A percentile compares a stretch with the other conserved stretches of the same genome.
Evolutionary conservation across 805 yeast species (phyloP).

Genomic region (Suhomyces faveliae): DNA sequence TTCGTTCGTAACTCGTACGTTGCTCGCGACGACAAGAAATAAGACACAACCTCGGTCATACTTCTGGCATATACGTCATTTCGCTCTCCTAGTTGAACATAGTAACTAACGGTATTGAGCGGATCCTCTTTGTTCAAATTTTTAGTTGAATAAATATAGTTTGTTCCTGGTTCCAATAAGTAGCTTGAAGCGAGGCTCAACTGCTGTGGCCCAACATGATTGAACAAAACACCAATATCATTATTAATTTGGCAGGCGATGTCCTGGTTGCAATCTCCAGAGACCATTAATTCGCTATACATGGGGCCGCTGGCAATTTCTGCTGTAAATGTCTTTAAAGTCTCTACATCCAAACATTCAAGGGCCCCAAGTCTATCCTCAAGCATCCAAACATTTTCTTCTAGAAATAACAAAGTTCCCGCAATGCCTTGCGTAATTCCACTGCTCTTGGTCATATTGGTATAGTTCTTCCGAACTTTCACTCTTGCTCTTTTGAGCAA

Average conservation of each 20-base stretch:
- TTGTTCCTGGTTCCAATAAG: conserved; percentile 11
- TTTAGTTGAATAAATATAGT: conserved; percentile 26
- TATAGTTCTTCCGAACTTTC: conserved; percentile 47
- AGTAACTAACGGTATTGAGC: conserved; percentile 51
- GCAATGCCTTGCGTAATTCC: conserved; percentile 50
- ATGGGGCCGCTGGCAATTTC: conserved; percentile 18
- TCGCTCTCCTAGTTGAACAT: conserved; percentile 56
- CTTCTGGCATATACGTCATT: conserved; percentile 31
- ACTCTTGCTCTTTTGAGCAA: conserved; percentile 47
- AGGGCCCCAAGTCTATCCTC: conserved; percentile 56
- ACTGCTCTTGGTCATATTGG: conserved; percentile 38
- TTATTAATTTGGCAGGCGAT: conserved; percentile 18
- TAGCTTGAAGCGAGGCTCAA: conserved; percentile 37
- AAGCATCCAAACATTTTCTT: conserved; percentile 53
- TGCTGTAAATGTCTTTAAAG: conserved; percentile 26
- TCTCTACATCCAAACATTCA: conserved; percentile 45
- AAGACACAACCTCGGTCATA: conserved; percentile 47
- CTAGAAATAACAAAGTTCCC: conserved; percentile 52
- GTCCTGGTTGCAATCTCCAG: conserved; percentile 44
- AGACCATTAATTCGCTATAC: conserved; percentile 43
- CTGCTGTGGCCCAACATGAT: conserved; percentile 1
- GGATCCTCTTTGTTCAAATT: conserved; percentile 45
- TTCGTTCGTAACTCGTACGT: conserved; percentile 50
- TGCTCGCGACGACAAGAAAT: conserved; percentile 44
- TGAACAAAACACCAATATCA: conserved; percentile 21